A percentile compares a stretch with the other conserved stretches of the same genome.
Conservation (phyloP, 208 protist genomes). For the Wallacemonas sp. region DNA sequence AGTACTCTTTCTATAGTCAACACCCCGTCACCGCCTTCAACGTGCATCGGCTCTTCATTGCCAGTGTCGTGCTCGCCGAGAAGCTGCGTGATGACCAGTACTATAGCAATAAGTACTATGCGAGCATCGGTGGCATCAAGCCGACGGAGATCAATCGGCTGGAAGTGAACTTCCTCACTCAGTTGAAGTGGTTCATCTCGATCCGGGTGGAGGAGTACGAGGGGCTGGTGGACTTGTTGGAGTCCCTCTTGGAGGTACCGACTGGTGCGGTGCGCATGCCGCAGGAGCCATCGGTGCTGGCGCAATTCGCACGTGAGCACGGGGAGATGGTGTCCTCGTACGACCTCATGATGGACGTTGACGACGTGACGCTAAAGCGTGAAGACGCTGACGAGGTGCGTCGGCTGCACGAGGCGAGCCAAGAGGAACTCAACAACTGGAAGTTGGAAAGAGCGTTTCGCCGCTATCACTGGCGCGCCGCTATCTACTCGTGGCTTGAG, state of each 20-base stretch:
- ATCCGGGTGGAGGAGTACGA: constrained; percentile 57
- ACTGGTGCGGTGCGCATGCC: constrained; percentile 2
- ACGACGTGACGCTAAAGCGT: constrained; percentile 18
- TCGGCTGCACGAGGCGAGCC: not conserved
- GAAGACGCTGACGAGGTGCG: not conserved
- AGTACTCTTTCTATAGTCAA: constrained; percentile 62
- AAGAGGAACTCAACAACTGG: constrained; percentile 12
- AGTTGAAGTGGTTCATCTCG: constrained; percentile 80
- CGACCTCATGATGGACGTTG: constrained; percentile 16
- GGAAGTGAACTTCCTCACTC: constrained; percentile 83
- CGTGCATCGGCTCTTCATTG: constrained; percentile 92
- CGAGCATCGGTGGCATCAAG: constrained; percentile 87
- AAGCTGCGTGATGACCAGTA: constrained; percentile 95
- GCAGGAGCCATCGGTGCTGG: constrained; percentile 11
- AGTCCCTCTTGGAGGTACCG: constrained; percentile 15
- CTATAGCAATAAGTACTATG: constrained; percentile 93
- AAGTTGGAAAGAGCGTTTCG: constrained; percentile 31
- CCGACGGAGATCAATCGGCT: constrained; percentile 88
- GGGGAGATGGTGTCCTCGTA: constrained; percentile 24
- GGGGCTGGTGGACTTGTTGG: constrained; percentile 36
- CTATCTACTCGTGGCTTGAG: constrained; percentile 27
- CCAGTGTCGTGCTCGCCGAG: constrained; percentile 80
- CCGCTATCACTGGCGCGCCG: constrained; percentile 29
- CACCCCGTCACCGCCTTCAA: constrained; percentile 89
- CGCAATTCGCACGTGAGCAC: constrained; percentile 23